Evolutionary conservation across 495 filamentous ascomycete genomes (phyloP).

Genomic region (Astrothelium macrocarpum): DNA sequence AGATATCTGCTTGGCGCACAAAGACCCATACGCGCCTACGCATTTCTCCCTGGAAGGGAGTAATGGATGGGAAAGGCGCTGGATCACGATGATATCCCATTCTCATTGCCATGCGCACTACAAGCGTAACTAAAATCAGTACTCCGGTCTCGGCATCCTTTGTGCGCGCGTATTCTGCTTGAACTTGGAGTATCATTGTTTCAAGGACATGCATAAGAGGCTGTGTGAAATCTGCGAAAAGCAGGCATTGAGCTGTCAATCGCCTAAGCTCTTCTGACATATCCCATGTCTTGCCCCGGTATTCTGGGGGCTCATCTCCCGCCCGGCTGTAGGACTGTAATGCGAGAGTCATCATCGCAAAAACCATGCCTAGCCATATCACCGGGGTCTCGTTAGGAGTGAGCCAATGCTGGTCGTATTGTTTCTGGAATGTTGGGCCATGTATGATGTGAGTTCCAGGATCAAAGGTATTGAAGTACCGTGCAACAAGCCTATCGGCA

Average conservation of each 20-base stretch:
- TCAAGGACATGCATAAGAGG: slow-evolving; percentile 81
- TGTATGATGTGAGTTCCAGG: slow-evolving; percentile 76
- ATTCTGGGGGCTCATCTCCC: slow-evolving; percentile 87
- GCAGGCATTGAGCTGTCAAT: slow-evolving; percentile 77
- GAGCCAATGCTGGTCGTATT: slow-evolving; percentile 84
- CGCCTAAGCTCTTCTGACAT: slow-evolving; percentile 70
- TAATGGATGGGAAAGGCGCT: slow-evolving; percentile 70
- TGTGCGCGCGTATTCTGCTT: slow-evolving; percentile 67
- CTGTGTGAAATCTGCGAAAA: slow-evolving; percentile 83
- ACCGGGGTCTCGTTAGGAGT: slow-evolving; percentile 68
- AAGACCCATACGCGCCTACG: slow-evolving; percentile 81
- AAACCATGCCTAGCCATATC: slow-evolving; percentile 85
- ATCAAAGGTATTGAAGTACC: slow-evolving; percentile 65
- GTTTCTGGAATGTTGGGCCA: slow-evolving; percentile 70
- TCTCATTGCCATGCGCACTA: slow-evolving; percentile 77
- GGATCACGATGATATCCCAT: slow-evolving; percentile 96
- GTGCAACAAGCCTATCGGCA: slow-evolving; percentile 67
- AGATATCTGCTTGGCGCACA: slow-evolving; percentile 67
- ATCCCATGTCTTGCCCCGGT: slow-evolving; percentile 39
- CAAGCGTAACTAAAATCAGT: slow-evolving; percentile 71
- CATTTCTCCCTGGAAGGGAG: slow-evolving; percentile 86
- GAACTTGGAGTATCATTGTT: slow-evolving; percentile 73
- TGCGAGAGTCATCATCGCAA: slow-evolving; percentile 77
- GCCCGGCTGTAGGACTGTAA: slow-evolving; percentile 85
- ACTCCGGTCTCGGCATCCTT: slow-evolving; percentile 73